Percentiles rank a stretch among this genome's conserved stretches.
Evolutionary conservation across 139 green algal genomes (phyloP).

Genomic region (Tetradesmus obliquus): DNA sequence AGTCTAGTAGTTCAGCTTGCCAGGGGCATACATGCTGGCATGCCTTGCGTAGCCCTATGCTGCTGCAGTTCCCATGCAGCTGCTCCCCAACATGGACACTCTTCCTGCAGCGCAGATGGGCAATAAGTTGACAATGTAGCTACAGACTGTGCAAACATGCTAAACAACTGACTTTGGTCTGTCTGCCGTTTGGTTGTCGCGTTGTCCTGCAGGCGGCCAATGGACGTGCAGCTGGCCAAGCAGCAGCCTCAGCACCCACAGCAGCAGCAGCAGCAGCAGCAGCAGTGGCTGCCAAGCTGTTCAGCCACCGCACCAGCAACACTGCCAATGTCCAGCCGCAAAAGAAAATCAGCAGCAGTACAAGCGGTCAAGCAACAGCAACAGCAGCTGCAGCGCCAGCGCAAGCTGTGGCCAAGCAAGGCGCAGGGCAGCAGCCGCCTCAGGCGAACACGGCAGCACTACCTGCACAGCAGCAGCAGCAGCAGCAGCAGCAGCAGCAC

Average conservation of each 20-base stretch:
- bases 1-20: too few relatives aligned
- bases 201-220: neutral
- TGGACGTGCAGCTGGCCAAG: neutral
- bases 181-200: neutral
- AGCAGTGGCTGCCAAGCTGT: conserved; percentile 6
- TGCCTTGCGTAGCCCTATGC: neutral
- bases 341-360: conserved; percentile 14
- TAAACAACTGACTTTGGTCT: too few relatives aligned
- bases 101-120: too few relatives aligned
- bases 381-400: neutral
- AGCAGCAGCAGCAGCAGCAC: neutral
- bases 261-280: conserved; percentile 5
- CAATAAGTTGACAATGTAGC: too few relatives aligned
- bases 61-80: too few relatives aligned
- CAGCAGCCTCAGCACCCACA: neutral
- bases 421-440: neutral
- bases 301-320: neutral
- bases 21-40: neutral
- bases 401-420: neutral
- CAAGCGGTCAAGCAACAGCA: neutral
- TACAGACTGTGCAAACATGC: too few relatives aligned
- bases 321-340: neutral
- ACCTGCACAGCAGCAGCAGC: conserved; percentile 8
- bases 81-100: too few relatives aligned
- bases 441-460: neutral